phyloP scores from a whole-genome alignment of 768 basidiomycete genomes.

The Lactarius deliciosus region DNA sequence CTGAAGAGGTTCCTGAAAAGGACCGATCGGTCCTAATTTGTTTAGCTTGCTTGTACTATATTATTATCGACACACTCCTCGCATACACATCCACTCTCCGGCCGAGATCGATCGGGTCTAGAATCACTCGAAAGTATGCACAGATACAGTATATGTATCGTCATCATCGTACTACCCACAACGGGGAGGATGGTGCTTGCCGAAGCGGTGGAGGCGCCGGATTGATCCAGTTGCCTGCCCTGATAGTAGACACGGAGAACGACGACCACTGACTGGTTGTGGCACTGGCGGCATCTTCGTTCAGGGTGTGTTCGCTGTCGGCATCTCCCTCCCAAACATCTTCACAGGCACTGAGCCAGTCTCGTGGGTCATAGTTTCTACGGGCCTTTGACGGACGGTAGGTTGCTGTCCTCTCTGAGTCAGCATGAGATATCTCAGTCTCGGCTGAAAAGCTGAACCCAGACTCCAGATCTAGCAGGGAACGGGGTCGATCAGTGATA shows the following conservation, averaged over 20 bases:
- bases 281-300: conserved; percentile 10
- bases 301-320: background rate
- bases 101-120: background rate
- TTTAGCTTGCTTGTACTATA: conserved; percentile 8
- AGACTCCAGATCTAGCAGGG: conserved; percentile 18
- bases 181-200: background rate
- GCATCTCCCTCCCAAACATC: conserved; percentile 12
- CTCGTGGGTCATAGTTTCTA: conserved; percentile 11
- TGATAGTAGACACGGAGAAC: conserved; percentile 18
- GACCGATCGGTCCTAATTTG: conserved; percentile 9
- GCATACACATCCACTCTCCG: conserved; percentile 1
- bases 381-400: conserved; percentile 18
- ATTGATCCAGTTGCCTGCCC: conserved; percentile 25
- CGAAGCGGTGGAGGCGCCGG: conserved; percentile 16
- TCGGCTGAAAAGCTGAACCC: conserved; percentile 21
- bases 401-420: conserved; percentile 19
- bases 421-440: conserved; percentile 22
- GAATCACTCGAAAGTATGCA: background rate
- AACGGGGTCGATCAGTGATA: conserved; percentile 1
- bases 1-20: conserved; percentile 22
- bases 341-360: conserved; percentile 22
- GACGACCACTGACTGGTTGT: conserved; percentile 23
- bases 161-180: background rate
- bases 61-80: conserved; percentile 1
- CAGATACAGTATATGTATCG: background rate